Conservation (phyloP, 352 stramenopile genomes). For the Phytophthora fragariae region DNA sequence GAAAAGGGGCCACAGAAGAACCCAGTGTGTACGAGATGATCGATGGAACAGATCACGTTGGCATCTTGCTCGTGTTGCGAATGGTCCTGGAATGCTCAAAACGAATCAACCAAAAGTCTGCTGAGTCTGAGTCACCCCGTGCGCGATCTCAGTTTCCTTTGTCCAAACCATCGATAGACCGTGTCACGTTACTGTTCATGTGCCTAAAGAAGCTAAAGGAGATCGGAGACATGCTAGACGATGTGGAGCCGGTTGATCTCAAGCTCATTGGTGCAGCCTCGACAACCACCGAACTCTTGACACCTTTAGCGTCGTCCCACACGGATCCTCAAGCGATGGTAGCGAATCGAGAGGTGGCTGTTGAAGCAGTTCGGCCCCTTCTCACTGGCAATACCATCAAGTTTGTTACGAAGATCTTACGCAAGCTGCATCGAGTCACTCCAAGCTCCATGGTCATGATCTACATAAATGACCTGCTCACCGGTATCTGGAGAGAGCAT, state of each 20-base stretch:
- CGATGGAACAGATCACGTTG: constrained; percentile 73
- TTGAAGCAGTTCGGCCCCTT: constrained; percentile 57
- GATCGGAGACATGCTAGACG: constrained; percentile 30
- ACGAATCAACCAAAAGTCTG: constrained; percentile 37
- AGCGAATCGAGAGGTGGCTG: constrained; percentile 38
- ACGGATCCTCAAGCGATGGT: constrained; percentile 22
- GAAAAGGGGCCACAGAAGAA: constrained; percentile 6
- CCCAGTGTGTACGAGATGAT: constrained; percentile 65
- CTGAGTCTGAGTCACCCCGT: constrained; percentile 9
- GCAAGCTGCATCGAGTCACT: constrained; percentile 68
- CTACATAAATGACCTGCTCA: constrained; percentile 62
- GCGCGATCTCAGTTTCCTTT: constrained; percentile 54
- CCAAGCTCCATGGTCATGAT: constrained; percentile 74
- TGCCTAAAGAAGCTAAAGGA: constrained; percentile 83
- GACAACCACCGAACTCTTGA: constrained; percentile 52
- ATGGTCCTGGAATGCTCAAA: constrained; percentile 86
- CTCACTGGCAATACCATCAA: constrained; percentile 73
- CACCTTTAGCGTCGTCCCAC: constrained; percentile 22
- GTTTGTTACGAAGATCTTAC: constrained; percentile 75
- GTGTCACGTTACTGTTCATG: constrained; percentile 77
- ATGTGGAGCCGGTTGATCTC: constrained; percentile 45
- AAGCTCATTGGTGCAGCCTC: constrained; percentile 63
- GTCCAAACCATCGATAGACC: constrained; percentile 57
- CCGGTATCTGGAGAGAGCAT: constrained; percentile 57
- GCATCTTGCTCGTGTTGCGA: constrained; percentile 67